Conservation (phyloP, 1,139 yeast species). For the Saccharomyces hybrid region DNA sequence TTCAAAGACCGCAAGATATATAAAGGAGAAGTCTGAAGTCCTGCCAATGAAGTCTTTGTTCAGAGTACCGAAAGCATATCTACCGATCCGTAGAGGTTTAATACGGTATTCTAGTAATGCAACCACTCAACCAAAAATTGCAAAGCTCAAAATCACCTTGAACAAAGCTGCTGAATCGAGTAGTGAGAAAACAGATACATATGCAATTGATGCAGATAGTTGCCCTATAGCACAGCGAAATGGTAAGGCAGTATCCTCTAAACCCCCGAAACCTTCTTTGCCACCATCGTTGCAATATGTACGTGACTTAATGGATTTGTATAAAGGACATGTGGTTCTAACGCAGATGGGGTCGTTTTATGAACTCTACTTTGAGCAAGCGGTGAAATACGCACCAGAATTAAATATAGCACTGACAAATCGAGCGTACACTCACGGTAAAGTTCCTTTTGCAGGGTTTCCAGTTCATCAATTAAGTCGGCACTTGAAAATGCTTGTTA, state of each 20-base stretch:
- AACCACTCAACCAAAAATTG: neutral
- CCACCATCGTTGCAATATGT: conserved; percentile 32
- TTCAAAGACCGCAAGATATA: neutral
- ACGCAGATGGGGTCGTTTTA: conserved; percentile 90
- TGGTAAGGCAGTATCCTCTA: neutral
- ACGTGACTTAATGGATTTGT: conserved; percentile 40
- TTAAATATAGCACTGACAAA: conserved; percentile 57
- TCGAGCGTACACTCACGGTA: conserved; percentile 39
- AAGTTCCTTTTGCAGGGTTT: conserved; percentile 85
- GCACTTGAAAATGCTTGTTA: conserved; percentile 65
- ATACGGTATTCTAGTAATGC: neutral
- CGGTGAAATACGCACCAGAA: conserved; percentile 61
- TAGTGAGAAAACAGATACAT: neutral
- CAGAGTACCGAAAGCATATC: neutral
- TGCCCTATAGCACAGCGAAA: neutral
- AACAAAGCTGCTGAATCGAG: neutral
- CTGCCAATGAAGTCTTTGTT: neutral
- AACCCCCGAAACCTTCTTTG: conserved; percentile 5
- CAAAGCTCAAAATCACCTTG: neutral
- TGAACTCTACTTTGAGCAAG: conserved; percentile 84
- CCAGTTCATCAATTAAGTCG: conserved; percentile 66
- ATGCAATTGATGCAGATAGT: neutral
- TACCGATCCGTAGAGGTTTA: neutral
- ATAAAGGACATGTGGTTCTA: conserved; percentile 66
- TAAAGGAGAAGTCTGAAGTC: neutral